Evolutionary conservation across 2,329 filamentous ascomycete genomes (phyloP).

Genomic region (Penicillium fuscoglaucum): DNA sequence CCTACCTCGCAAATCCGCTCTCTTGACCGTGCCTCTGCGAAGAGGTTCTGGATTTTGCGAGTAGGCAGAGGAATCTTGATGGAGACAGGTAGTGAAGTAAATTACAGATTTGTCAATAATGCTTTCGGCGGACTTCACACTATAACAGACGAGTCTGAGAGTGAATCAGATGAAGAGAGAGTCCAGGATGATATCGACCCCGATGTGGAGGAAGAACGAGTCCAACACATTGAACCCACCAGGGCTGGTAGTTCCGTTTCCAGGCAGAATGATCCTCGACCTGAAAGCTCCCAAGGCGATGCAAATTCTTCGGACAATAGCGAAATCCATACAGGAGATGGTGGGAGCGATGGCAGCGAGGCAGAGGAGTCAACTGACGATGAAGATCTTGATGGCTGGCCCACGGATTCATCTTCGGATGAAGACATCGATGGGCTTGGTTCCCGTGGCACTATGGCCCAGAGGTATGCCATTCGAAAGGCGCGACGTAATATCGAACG

Average conservation of each 20-base stretch:
- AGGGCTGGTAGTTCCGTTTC: slow-evolving; percentile 6
- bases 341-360: slow-evolving; percentile 10
- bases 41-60: slow-evolving; percentile 59
- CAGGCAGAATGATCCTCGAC: not conserved
- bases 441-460: slow-evolving; percentile 41
- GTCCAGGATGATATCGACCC: slow-evolving; percentile 52
- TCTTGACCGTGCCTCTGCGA: slow-evolving; percentile 36
- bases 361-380: slow-evolving; percentile 16
- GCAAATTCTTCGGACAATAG: not conserved
- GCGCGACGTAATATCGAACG: slow-evolving; percentile 53
- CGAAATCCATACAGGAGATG: not conserved
- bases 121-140: slow-evolving; percentile 62
- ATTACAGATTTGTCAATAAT: slow-evolving; percentile 58
- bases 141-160: slow-evolving; percentile 36
- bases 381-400: slow-evolving; percentile 9
- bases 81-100: slow-evolving; percentile 56
- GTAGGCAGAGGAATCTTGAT: slow-evolving; percentile 61
- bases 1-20: slow-evolving; percentile 30
- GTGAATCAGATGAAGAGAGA: slow-evolving; percentile 46
- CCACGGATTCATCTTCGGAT: slow-evolving; percentile 16
- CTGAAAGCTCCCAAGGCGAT: not conserved
- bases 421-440: slow-evolving; percentile 25
- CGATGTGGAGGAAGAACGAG: slow-evolving; percentile 47
- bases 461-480: slow-evolving; percentile 52
- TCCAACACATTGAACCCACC: slow-evolving; percentile 39